Percentiles rank a stretch among this genome's conserved stretches.
Evolutionary conservation across 176 grass and related monocot genomes (phyloP).

Genomic region (Avena eriantha): DNA sequence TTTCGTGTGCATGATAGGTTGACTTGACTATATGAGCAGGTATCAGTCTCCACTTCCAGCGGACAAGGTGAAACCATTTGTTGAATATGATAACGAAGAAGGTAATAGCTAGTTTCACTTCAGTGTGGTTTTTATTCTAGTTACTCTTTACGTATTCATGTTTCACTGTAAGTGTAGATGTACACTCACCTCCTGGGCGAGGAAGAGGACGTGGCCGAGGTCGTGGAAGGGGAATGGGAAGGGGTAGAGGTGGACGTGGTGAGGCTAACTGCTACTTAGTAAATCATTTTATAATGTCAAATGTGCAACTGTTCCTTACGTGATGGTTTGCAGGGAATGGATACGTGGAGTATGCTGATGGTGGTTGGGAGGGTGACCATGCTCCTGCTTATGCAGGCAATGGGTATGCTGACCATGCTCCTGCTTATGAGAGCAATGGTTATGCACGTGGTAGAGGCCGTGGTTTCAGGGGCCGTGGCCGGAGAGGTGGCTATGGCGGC

Average conservation of each 20-base stretch:
- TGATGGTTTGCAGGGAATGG: slow-evolving; percentile 61
- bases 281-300: slow-evolving; percentile 4
- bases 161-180: slow-evolving; percentile 67
- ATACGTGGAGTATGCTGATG: slow-evolving; percentile 55
- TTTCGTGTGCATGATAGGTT: background rate
- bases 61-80: slow-evolving; percentile 80
- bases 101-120: slow-evolving; percentile 49
- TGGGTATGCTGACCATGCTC: slow-evolving; percentile 55
- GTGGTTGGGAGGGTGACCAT: slow-evolving; percentile 62
- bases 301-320: slow-evolving; percentile 36
- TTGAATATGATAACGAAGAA: slow-evolving; percentile 85
- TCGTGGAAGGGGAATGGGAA: slow-evolving; percentile 68
- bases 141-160: slow-evolving; percentile 16
- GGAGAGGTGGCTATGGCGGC: slow-evolving; percentile 59
- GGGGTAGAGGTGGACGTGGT: slow-evolving; percentile 60
- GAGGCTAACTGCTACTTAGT: slow-evolving; percentile 29
- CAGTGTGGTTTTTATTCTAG: background rate
- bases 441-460: slow-evolving; percentile 69
- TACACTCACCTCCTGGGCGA: slow-evolving; percentile 59
- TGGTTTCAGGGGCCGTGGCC: slow-evolving; percentile 60
- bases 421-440: slow-evolving; percentile 55
- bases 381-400: slow-evolving; percentile 52
- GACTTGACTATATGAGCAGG: slow-evolving; percentile 54
- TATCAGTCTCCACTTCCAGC: slow-evolving; percentile 93
- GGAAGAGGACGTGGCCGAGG: slow-evolving; percentile 75